Evolutionary conservation across 2,329 filamentous ascomycete genomes (phyloP), one percentile per base, ranked within the genome.

Genomic region (Aspergillus candidus): DNA sequence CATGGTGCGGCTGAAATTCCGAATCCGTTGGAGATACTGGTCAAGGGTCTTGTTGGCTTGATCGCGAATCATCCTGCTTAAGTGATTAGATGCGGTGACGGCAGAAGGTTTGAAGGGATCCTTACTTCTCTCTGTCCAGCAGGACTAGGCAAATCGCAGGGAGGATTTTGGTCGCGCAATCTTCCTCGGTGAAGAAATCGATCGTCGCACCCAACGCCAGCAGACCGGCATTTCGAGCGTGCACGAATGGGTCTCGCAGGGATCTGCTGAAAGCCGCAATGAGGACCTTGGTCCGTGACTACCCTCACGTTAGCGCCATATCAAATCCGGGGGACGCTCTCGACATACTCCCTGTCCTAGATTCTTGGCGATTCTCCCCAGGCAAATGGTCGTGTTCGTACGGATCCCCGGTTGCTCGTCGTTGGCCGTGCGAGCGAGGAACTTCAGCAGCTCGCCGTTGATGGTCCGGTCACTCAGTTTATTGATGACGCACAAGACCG

Each of bases 401-500:
- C 93, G 81, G 53, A 98, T 98, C 1, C 93, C 93, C 1, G 93
- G 89, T 60, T 98, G 91, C 57, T 97, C 93, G 51, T 98, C 93
- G 57, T 97, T 98, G 36, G 93, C 89, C 1, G 91, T 96, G 65
- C 94, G 96, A 35, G 93, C 93, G 22, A 98, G 76, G 60, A 94
- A 85, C 56, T 86, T 86, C 15, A 98, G 72, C 10, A 98, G 75
- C 56, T 98, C 93, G 42, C 93, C 91, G 55, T 98, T 98, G 55
- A 97, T 84, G 6, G 86, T 86, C 32, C 93, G 82, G 58, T 98
- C 93, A 1, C 89, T 94, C 0, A 98, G 75, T 67, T 98, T 98
- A 22, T 77, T 75, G 44, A 97, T 85, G 36, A 98, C 80, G 0
- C 86, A 83, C 6, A 98, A 76, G 1, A 98, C 87, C 13, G 91